Conservation (phyloP, 352 stramenopile genomes). For the Phytophthora tubulina region DNA sequence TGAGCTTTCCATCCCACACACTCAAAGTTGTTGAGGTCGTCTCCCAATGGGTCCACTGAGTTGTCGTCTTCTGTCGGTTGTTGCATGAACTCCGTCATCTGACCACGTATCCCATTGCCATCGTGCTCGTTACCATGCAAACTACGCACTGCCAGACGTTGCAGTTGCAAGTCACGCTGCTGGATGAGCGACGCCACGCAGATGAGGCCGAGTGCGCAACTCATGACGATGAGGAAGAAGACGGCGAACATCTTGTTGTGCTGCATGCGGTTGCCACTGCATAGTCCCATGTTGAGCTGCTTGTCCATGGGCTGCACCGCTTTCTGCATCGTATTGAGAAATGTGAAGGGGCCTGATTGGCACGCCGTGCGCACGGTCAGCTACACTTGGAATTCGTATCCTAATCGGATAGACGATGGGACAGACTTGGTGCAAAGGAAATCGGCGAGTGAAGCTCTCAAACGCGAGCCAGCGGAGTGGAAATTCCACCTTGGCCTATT, state of each 20-base stretch:
- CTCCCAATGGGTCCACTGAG: slow-evolving; percentile 4
- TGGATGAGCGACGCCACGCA: slow-evolving; percentile 68
- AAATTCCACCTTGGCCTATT: slow-evolving; percentile 29
- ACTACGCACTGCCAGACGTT: slow-evolving; percentile 34
- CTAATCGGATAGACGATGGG: not conserved
- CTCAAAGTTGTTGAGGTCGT: slow-evolving; percentile 50
- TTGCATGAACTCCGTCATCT: slow-evolving; percentile 33
- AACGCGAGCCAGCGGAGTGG: slow-evolving; percentile 9
- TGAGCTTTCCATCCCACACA: slow-evolving; percentile 65
- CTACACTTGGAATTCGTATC: not conserved
- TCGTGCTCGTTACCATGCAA: slow-evolving; percentile 23
- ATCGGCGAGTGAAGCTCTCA: slow-evolving; percentile 8
- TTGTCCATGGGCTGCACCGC: not conserved
- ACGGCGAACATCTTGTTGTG: slow-evolving; percentile 46
- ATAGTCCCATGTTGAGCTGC: slow-evolving; percentile 1
- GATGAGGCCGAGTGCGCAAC: slow-evolving; percentile 60
- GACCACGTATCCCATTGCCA: slow-evolving; percentile 25
- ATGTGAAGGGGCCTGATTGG: too few species aligned
- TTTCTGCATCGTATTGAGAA: slow-evolving; percentile 11
- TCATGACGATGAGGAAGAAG: slow-evolving; percentile 63
- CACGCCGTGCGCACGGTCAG: too few species aligned
- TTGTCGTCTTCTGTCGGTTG: slow-evolving; percentile 22
- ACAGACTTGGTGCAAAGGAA: slow-evolving; percentile 1
- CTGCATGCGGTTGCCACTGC: slow-evolving; percentile 25
- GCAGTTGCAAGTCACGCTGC: slow-evolving; percentile 47